These are phyloP conservation scores for Chalciporus pseudorubinellus DNA, from an alignment of 768 basidiomycete species.

Conservation along the genomic window DNA sequence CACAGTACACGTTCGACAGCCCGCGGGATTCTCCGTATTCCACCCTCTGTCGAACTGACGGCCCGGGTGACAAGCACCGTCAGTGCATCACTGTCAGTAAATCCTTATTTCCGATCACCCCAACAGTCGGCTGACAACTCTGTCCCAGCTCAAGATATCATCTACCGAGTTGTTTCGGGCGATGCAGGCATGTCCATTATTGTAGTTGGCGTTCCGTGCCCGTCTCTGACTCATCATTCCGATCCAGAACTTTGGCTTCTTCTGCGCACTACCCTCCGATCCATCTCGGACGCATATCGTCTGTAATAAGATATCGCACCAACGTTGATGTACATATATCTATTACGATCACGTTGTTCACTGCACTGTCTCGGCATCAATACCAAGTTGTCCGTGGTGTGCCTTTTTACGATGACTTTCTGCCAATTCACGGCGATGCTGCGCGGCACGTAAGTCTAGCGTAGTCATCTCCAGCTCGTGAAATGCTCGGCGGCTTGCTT, in stretches of 20 bases:
- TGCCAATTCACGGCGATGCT: constrained; percentile 56
- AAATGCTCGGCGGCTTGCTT: constrained; percentile 46
- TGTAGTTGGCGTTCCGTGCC: neutral
- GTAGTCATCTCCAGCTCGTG: constrained; percentile 61
- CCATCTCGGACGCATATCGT: constrained; percentile 65
- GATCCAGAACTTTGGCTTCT: constrained; percentile 61
- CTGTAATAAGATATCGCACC: constrained; percentile 60
- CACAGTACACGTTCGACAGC: constrained; percentile 61
- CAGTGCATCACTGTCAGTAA: constrained; percentile 57
- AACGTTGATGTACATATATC: constrained; percentile 17
- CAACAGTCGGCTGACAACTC: constrained; percentile 14
- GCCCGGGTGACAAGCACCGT: constrained; percentile 28
- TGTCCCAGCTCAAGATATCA: constrained; percentile 55
- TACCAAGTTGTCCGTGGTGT: constrained; percentile 57
- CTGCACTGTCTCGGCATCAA: constrained; percentile 40
- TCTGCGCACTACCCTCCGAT: constrained; percentile 65
- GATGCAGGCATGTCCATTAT: constrained; percentile 60
- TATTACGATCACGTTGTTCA: constrained; percentile 24
- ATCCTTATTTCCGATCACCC: neutral
- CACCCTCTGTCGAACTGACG: constrained; percentile 54
- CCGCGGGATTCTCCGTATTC: constrained; percentile 55
- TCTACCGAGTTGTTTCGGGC: constrained; percentile 61
- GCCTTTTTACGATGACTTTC: constrained; percentile 62
- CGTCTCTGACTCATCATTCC: constrained; percentile 6
- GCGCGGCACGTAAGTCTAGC: constrained; percentile 59